Percentiles rank a stretch among this genome's conserved stretches.
phyloP scores from a whole-genome alignment of 78 protist genomes.

The Pigoraptor vietnamica region DNA sequence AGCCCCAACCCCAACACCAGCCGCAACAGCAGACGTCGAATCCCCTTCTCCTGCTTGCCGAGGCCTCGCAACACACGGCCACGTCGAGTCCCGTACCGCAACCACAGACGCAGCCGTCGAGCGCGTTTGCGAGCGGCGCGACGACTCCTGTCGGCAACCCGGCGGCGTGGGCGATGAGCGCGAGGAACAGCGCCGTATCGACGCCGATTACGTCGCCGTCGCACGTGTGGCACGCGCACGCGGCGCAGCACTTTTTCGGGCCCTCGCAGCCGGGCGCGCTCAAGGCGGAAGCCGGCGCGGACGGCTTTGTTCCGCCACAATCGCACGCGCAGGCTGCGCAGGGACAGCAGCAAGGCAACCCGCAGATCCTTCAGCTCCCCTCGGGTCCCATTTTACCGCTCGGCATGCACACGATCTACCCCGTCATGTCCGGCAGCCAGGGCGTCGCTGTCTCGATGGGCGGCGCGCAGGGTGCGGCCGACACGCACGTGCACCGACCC shows the following conservation, averaged over 20 bases:
- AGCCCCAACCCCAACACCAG: neutral
- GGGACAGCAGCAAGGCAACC: neutral
- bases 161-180: neutral
- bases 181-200: neutral
- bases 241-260: neutral
- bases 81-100: neutral
- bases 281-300: neutral
- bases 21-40: neutral
- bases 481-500: neutral
- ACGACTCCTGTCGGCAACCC: neutral
- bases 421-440: neutral
- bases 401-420: neutral
- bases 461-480: neutral
- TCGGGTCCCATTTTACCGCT: neutral
- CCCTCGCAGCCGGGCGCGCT: neutral
- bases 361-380: neutral
- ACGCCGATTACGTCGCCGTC: neutral
- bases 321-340: neutral
- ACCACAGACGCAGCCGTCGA: neutral
- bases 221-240: neutral
- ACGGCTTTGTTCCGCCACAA: neutral
- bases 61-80: neutral
- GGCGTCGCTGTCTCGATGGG: too few relatives aligned
- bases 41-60: neutral
- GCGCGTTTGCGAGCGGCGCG: neutral